Conservation (phyloP, 2,329 filamentous ascomycete genomes). For the Rhytidhysteron rufulum region DNA sequence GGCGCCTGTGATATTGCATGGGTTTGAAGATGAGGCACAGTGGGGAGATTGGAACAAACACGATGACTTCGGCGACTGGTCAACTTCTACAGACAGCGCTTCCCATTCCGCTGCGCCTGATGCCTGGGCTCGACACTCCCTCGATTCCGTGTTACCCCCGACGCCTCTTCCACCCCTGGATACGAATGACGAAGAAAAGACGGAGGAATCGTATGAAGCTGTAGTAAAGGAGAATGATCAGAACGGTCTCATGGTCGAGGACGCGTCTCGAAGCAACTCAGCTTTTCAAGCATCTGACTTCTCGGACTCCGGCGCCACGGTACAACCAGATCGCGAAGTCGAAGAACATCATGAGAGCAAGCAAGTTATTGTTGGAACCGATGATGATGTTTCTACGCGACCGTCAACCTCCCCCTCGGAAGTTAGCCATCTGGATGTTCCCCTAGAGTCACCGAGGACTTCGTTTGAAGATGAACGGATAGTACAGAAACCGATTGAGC, state of each 20-base stretch:
- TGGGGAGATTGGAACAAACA: conserved; percentile 28
- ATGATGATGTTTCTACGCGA: conserved; percentile 28
- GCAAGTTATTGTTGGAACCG: conserved; percentile 12
- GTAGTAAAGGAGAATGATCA: background rate
- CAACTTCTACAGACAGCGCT: too few relatives aligned
- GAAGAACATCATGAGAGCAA: conserved; percentile 3
- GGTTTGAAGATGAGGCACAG: conserved; percentile 33
- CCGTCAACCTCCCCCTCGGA: conserved; percentile 35
- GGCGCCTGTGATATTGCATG: conserved; percentile 20
- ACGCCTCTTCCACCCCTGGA: background rate
- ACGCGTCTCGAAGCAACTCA: conserved; percentile 6
- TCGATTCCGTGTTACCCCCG: background rate
- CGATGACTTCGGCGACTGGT: conserved; percentile 28
- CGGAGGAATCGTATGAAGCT: too few relatives aligned
- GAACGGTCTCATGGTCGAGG: conserved; percentile 4
- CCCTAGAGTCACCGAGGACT: conserved; percentile 31
- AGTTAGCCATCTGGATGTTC: conserved; percentile 25
- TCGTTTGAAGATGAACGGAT: conserved; percentile 32
- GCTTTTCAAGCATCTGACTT: conserved; percentile 22
- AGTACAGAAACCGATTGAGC: background rate
- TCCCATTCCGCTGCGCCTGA: conserved; percentile 9
- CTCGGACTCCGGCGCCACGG: conserved; percentile 29
- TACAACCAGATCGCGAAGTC: conserved; percentile 17
- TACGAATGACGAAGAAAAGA: background rate
- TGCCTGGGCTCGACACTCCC: background rate